Conservation (phyloP, 768 basidiomycete species). For the Podaxis rugospora region DNA sequence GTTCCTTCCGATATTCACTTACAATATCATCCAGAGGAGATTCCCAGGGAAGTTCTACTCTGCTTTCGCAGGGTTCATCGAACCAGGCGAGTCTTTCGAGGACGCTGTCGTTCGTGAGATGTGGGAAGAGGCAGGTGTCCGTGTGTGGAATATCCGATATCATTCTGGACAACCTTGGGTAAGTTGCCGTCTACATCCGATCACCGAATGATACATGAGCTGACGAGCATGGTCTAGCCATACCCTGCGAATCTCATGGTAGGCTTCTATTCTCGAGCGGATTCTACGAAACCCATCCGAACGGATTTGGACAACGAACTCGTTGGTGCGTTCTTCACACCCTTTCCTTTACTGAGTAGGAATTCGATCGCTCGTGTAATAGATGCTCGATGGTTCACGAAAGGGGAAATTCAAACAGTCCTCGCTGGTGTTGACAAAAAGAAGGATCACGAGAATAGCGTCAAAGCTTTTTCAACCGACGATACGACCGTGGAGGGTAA, state of each 20-base stretch:
- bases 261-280: constrained; percentile 81
- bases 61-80: constrained; percentile 89
- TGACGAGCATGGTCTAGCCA: constrained; percentile 45
- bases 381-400: constrained; percentile 91
- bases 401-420: constrained; percentile 63
- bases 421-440: constrained; percentile 44
- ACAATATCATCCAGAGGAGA: constrained; percentile 41
- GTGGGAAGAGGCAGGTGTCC: constrained; percentile 95
- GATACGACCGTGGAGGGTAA: constrained; percentile 19
- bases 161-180: constrained; percentile 90
- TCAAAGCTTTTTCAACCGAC: constrained; percentile 27
- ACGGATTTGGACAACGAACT: constrained; percentile 93
- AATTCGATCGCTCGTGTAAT: neutral
- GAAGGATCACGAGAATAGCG: neutral
- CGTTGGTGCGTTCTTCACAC: constrained; percentile 53
- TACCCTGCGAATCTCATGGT: constrained; percentile 90
- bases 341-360: neutral
- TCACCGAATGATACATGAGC: neutral
- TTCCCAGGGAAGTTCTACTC: constrained; percentile 77
- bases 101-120: constrained; percentile 91
- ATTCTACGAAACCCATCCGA: constrained; percentile 68
- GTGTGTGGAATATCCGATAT: constrained; percentile 77
- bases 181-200: constrained; percentile 15
- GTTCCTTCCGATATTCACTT: neutral
- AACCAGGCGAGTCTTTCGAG: constrained; percentile 92